Evolutionary conservation across 192 early-diverging fungal species (phyloP), one percentile per base, ranked within the genome.

Genomic region (Phlyctochytrium planicorne): DNA sequence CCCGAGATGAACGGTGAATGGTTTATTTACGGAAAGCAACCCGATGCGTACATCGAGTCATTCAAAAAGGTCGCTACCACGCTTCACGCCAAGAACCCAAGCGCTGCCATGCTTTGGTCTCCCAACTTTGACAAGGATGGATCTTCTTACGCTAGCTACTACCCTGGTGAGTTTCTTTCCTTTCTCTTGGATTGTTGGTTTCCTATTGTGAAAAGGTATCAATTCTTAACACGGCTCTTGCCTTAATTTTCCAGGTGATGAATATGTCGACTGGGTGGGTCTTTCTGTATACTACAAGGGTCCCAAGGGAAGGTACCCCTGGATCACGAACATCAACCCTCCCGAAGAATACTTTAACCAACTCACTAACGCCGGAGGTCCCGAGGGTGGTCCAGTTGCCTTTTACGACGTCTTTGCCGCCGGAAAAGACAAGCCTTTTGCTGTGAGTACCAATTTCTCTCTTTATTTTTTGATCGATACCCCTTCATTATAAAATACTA

Each of bases 221-320:
- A n/a, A n/a, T n/a, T n/a, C n/a, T n/a, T n/a, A n/a, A n/a, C n/a
- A n/a, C n/a, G n/a, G n/a, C n/a, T n/a, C n/a, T n/a, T n/a, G n/a
- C n/a, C n/a, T n/a, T n/a, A n/a, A n/a, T n/a, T n/a, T n/a, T 50
- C 71, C 71, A 17, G 72, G 72, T 2, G 35, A 53, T 24, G 67
- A 61, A 34, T 74, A 69, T 33, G 72, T 74, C 24, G 72, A 74
- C 66, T 74, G 65, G 65, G 67, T 74, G 6, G 66, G 72, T 33
- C 23, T 68, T 14, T 52, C 37, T n/a, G n/a, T 63, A 3, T 35
- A 69, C 60, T 63, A 31, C 33, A 62, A 63, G 27, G 68, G 68
- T 16, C 10, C 55, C 20, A 6, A 25, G 14, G 20, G 14, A 27
- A 29, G 4, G 14, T 57, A 25, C 4, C 55, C 55, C 4, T 57